These are phyloP conservation scores for Nitzschia palea DNA, from an alignment of 108 stramenopile species.

Conservation along the genomic window DNA sequence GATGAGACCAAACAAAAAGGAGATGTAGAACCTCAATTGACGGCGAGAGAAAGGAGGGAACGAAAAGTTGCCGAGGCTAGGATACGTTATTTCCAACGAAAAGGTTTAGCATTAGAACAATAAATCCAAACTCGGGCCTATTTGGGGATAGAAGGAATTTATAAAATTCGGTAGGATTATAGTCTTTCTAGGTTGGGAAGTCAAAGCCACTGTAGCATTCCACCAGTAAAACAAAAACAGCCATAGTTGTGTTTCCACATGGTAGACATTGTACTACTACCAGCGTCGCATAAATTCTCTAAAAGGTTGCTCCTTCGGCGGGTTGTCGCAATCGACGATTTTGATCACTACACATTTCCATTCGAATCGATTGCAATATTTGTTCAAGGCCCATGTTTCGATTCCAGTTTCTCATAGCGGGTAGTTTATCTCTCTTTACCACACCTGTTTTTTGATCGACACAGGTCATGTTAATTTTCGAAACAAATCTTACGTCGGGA, in stretches of 20 bases:
- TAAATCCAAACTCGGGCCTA: too few species aligned
- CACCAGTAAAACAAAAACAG: too few species aligned
- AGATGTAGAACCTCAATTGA: background rate
- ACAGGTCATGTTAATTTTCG: constrained; percentile 93
- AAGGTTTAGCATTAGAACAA: constrained; percentile 15
- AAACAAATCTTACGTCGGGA: constrained; percentile 88
- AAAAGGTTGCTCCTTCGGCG: constrained; percentile 77
- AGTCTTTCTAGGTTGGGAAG: too few species aligned
- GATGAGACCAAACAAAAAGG: background rate
- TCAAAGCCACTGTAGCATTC: too few species aligned
- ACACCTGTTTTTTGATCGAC: constrained; percentile 83
- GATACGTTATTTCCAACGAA: constrained; percentile 45
- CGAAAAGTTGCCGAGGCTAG: constrained; percentile 45
- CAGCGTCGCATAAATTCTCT: background rate
- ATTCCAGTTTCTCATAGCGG: constrained; percentile 85
- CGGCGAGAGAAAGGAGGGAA: constrained; percentile 30
- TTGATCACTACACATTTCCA: constrained; percentile 73
- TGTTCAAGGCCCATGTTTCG: constrained; percentile 90
- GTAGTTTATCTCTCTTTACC: constrained; percentile 64
- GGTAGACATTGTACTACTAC: too few species aligned
- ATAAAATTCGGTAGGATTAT: too few species aligned
- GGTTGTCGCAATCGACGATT: constrained; percentile 85
- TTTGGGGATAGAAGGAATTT: too few species aligned
- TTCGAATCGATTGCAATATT: constrained; percentile 66
- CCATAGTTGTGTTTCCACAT: too few species aligned